A percentile compares a stretch with the other conserved stretches of the same genome.
These are phyloP conservation scores for Diaporthe velutina DNA, from an alignment of 2,329 filamentous ascomycete genomes.

Conservation along the genomic window DNA sequence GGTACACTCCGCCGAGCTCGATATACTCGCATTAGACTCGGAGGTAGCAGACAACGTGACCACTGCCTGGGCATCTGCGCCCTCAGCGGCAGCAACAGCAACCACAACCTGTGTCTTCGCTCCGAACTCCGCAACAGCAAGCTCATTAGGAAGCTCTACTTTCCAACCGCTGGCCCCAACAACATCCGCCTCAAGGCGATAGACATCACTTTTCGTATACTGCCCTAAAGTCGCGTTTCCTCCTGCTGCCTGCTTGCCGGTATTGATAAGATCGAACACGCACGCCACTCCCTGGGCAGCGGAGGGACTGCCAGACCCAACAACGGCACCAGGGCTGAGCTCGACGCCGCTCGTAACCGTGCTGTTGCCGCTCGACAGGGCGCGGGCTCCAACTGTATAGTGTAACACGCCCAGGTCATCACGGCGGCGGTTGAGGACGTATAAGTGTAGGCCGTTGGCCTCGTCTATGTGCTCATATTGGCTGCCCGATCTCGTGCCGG, in stretches of 20 bases:
- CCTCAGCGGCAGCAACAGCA: constrained; percentile 53
- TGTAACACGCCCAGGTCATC: constrained; percentile 58
- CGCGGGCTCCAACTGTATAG: constrained; percentile 62
- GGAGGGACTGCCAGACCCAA: constrained; percentile 35
- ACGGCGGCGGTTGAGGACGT: constrained; percentile 58
- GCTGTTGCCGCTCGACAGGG: constrained; percentile 52
- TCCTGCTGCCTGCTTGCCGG: constrained; percentile 50
- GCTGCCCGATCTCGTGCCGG: constrained; percentile 64
- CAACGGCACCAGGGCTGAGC: constrained; percentile 36
- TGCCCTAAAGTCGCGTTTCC: constrained; percentile 52
- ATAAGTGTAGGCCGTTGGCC: constrained; percentile 63
- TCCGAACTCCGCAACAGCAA: constrained; percentile 58
- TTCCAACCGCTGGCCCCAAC: constrained; percentile 57
- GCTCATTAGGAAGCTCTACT: constrained; percentile 56
- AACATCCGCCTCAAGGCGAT: neutral
- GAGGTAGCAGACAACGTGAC: constrained; percentile 60
- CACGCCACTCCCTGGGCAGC: constrained; percentile 55
- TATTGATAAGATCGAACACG: constrained; percentile 62
- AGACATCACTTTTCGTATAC: constrained; percentile 12
- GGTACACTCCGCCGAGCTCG: constrained; percentile 48
- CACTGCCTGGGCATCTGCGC: constrained; percentile 51
- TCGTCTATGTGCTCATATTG: constrained; percentile 62
- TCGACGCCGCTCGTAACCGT: constrained; percentile 41
- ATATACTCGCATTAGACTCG: constrained; percentile 54
- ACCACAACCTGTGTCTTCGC: constrained; percentile 54